phyloP scores from a whole-genome alignment of 2,329 filamentous ascomycete species.

The Trichoderma afroharzianum region DNA sequence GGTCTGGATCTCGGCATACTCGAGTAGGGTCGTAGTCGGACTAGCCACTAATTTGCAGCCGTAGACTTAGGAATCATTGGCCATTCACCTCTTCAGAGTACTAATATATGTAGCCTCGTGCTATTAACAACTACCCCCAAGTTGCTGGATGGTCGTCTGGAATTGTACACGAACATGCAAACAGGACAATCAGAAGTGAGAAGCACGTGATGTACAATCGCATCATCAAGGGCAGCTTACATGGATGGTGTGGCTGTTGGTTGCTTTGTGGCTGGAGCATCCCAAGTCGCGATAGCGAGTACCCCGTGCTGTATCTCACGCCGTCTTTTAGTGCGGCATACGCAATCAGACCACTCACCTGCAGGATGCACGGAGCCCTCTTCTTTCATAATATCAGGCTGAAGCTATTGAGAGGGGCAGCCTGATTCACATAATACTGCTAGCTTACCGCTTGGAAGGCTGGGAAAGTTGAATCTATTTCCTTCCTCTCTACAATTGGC shows the following conservation, averaged over 20 bases:
- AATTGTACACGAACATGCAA: neutral
- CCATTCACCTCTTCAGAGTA: no score
- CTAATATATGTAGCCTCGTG: no score
- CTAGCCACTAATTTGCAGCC: neutral
- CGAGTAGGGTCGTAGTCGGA: neutral
- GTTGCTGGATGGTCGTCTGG: no score
- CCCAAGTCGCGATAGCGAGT: neutral
- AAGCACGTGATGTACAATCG: neutral
- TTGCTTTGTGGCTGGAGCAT: neutral
- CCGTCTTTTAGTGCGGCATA: neutral
- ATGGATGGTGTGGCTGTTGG: neutral
- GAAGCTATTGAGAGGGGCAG: neutral
- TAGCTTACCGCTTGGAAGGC: neutral
- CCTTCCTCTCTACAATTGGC: neutral
- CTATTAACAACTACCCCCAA: no score
- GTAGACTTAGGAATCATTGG: neutral
- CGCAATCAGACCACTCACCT: neutral
- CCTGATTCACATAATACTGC: neutral
- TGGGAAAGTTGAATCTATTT: neutral
- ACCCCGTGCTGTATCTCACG: neutral
- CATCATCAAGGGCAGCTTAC: neutral
- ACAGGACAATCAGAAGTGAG: neutral
- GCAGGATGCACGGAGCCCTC: neutral
- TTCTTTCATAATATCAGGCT: neutral
- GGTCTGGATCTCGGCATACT: neutral